Conservation (phyloP, 2,329 filamentous ascomycete species). For the Colletotrichum gloeosporioides region DNA sequence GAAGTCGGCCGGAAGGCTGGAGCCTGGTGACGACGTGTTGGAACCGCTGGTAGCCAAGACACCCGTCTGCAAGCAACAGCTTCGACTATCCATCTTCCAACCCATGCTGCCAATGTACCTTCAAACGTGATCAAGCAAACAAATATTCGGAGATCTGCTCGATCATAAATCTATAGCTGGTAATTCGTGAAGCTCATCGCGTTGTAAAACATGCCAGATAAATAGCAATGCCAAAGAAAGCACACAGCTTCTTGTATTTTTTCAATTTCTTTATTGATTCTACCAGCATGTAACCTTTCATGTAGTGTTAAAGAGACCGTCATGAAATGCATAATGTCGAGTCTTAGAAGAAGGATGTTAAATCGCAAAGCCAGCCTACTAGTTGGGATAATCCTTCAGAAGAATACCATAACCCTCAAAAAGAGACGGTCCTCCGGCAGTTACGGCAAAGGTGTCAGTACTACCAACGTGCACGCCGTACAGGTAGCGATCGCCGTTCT, state of each 20-base stretch:
- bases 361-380: not conserved
- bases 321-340: not conserved
- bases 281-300: accelerated
- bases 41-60: not conserved
- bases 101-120: not conserved
- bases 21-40: not conserved
- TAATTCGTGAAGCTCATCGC: not conserved
- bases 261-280: not conserved
- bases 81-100: not conserved
- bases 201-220: not conserved
- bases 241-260: not conserved
- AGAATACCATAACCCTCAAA: not conserved
- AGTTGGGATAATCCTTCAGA: slow-evolving; percentile 4
- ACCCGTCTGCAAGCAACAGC: not conserved
- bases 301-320: not conserved
- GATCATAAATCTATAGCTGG: not conserved
- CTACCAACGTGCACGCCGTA: slow-evolving; percentile 5
- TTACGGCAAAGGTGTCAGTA: not conserved
- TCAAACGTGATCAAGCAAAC: not conserved
- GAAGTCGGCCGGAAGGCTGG: not conserved
- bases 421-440: not conserved
- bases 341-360: not conserved
- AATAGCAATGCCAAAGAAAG: not conserved
- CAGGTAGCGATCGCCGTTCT: slow-evolving; percentile 5
- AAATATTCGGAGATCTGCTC: not conserved